These are phyloP conservation scores for Leccinum imitatum DNA, from an alignment of 768 basidiomycete genomes.

Conservation along the genomic window DNA sequence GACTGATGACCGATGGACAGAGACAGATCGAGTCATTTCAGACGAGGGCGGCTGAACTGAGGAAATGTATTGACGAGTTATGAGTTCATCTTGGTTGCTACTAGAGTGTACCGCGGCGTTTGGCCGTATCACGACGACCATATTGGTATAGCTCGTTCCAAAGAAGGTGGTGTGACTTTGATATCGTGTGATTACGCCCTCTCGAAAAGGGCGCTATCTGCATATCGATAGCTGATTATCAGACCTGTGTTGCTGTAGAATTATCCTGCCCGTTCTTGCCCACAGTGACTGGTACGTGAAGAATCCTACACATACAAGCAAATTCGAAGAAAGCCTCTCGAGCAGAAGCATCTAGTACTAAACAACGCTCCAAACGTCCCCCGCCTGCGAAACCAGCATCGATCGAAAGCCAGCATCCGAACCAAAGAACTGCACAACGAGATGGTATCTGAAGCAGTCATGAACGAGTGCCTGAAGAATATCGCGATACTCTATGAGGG, in stretches of 20 bases:
- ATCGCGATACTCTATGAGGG: slow-evolving; percentile 5
- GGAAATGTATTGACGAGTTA: slow-evolving; percentile 37
- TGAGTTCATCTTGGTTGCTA: slow-evolving; percentile 9
- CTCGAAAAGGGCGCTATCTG: no score
- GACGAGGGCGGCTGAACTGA: slow-evolving; percentile 41
- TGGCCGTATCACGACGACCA: neutral
- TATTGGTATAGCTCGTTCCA: neutral
- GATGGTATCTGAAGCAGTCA: slow-evolving; percentile 30
- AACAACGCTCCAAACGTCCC: neutral
- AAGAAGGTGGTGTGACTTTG: no score
- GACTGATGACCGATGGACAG: slow-evolving; percentile 52
- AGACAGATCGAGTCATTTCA: slow-evolving; percentile 49
- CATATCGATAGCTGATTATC: no score
- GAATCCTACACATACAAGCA: neutral
- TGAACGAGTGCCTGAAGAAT: slow-evolving; percentile 29
- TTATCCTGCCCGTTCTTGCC: no score
- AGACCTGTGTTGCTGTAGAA: no score
- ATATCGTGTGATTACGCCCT: no score
- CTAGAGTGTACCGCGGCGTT: neutral
- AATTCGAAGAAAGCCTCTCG: neutral
- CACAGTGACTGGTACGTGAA: no score
- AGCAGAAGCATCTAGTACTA: neutral
- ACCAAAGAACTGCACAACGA: slow-evolving; percentile 25
- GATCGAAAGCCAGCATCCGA: slow-evolving; percentile 7
- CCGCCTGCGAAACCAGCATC: slow-evolving; percentile 1